Evolutionary conservation across 1,139 yeast species (phyloP), one percentile per base, ranked within the genome.

Genomic region (Pichia sp.): DNA sequence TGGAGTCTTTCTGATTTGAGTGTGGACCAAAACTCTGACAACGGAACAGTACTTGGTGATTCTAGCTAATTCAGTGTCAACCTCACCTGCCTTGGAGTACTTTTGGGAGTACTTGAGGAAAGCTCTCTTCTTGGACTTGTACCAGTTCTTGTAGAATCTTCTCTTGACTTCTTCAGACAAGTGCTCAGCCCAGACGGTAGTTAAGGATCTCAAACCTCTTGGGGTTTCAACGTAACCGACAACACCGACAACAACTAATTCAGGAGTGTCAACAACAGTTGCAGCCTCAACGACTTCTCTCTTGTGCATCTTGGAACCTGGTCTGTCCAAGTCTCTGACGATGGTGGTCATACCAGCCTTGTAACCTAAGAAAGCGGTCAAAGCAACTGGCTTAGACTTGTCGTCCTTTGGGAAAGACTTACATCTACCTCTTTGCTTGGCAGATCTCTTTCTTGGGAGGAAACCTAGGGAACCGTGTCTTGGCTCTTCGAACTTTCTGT

Each of bases 61-160:
- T 87, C 99, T 92, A 74, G 96, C 98, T 75, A 93, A 86, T 81
- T 95, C 99, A 76, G 90, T 88, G 77, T 88, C 96, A 73, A 92
- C 78, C 74, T 87, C 86, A 74, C 88, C 84, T 73, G 90, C 90
- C 68, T 73, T 72, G 71, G 98, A 90, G 87, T 92, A 92, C 85
- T 93, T 92, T 79, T 95, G 89, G 77, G 98, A 87, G 90, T 93
- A 93, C 83, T 93, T 90, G 89, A 98, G 89, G 95, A 93, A 93
- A 73, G 99, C 99, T 95, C 92, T 92, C 96, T 93, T 93, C 95
- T 93, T 93, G 70, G 97, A 87, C 86, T 90, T 92, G 96, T 87
- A 93, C 99, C 99, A 93, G 97, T 92, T 93, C 90, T 92, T 93
- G 97, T 93, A 93, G 96, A 93, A 93, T 84, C 98, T 90, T 87